phyloP scores from a whole-genome alignment of 257 asterid species.

The Phtheirospermum japonicum region DNA sequence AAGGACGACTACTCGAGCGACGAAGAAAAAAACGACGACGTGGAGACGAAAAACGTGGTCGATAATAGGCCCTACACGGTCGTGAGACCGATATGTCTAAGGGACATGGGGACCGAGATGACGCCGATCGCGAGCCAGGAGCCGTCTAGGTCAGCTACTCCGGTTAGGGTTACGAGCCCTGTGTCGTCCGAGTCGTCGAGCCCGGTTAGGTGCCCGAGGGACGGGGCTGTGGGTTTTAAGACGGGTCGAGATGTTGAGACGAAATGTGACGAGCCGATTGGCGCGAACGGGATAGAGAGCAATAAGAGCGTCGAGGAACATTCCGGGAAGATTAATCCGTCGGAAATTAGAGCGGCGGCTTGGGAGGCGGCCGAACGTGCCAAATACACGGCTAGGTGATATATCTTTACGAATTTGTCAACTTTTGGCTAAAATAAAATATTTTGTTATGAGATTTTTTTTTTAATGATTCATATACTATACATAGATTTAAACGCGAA shows the following conservation, averaged over 20 bases:
- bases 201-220: conserved; percentile 48
- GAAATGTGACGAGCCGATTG: conserved; percentile 38
- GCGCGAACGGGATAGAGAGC: conserved; percentile 13
- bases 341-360: conserved; percentile 72
- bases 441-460: no score
- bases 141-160: conserved; percentile 91
- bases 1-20: conserved; percentile 15
- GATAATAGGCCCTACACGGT: conserved; percentile 40
- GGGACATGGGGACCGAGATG: conserved; percentile 99
- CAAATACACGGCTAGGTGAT: conserved; percentile 82
- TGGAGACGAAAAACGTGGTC: conserved; percentile 67
- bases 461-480: no score
- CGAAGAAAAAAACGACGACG: conserved; percentile 33
- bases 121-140: conserved; percentile 90
- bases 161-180: conserved; percentile 65
- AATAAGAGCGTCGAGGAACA: conserved; percentile 25
- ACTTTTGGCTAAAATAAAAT: not conserved
- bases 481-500: conserved; percentile 76
- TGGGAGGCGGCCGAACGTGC: conserved; percentile 98
- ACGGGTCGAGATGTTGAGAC: conserved; percentile 12
- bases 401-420: not conserved
- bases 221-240: not conserved
- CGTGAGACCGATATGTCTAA: conserved; percentile 64
- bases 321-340: conserved; percentile 43
- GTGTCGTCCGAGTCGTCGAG: conserved; percentile 50